Base-by-base conservation (phyloP, 179 eudicot species). In the Beta corolliflora region DNA sequence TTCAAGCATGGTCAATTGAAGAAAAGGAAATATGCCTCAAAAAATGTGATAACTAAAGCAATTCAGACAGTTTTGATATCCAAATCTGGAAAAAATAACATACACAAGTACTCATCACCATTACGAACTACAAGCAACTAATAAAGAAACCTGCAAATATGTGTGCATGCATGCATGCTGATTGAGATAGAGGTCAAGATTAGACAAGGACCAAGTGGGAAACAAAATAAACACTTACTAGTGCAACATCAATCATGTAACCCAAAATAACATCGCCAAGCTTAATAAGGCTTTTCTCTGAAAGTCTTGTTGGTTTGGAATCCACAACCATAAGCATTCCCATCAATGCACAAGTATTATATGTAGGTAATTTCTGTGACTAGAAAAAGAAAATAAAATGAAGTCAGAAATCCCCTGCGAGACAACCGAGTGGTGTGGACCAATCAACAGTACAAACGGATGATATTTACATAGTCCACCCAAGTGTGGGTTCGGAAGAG, bases 311-410 rank as follows among this genome's bases (percentile, higher is more conserved):
- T 29, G 93, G 93, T 71, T 54, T 89, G 65, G 89, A 84, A 84
- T 91, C 92, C 55, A 93, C 87, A 53, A 82, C 63, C 54, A 85
- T 72, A 77, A 95, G 91, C 90, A 95, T 75, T 83, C 97, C 89
- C 83, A 95, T 82, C 80, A 95, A 78, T 10, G 93, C 97, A 80
- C 98, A 89, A 23, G 80, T 78, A 81, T 95, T 95, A 71, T 90
- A 92, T 76, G 86, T 63, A 54, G 92, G 89, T 76, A 81, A 89
- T 75, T 84, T 82, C 76, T 72, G 81, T 54, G 84, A 85, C 98
- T 92, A 90, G 53, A 77, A 67, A 68, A 74, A 44, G 60, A 64
- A 56, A 76, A 78, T 19, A 74, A 75, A 74, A 10, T 5, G 56
- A 16, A 5, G 67, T 83, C 64, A 83, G 41, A 76, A 80, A 9